These are phyloP conservation scores for Daedaleopsis sinensis DNA, from an alignment of 768 basidiomycete species.

Conservation along the genomic window DNA sequence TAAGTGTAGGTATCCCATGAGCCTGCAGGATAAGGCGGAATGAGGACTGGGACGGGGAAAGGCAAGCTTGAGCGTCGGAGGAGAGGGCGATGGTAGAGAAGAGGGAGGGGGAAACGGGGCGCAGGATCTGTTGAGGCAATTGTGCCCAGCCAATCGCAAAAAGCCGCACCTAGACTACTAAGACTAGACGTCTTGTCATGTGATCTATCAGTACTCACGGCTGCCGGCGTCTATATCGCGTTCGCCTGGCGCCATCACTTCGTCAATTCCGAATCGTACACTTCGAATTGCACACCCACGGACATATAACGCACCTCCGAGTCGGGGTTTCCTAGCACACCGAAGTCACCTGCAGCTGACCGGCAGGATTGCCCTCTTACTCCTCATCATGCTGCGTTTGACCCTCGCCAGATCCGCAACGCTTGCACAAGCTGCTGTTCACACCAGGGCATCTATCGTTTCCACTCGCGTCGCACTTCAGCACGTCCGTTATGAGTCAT, in stretches of 20 bases:
- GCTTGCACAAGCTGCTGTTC: background rate
- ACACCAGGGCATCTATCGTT: background rate
- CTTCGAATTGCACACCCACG: background rate
- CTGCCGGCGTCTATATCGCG: too few species aligned
- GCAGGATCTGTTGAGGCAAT: slow-evolving; percentile 40
- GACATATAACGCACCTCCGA: background rate
- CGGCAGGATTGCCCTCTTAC: background rate
- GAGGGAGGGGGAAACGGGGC: slow-evolving; percentile 5
- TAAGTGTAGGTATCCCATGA: background rate
- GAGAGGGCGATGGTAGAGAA: slow-evolving; percentile 14
- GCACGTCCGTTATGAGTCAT: slow-evolving; percentile 12
- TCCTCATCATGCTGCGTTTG: slow-evolving; percentile 22
- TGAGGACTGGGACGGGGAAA: background rate
- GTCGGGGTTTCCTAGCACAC: background rate
- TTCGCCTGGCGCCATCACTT: too few species aligned
- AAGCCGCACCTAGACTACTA: slow-evolving; percentile 25
- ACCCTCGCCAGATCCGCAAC: slow-evolving; percentile 13
- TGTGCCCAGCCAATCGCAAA: slow-evolving; percentile 42
- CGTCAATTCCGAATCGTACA: background rate
- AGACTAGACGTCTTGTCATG: slow-evolving; percentile 8
- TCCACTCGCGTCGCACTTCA: slow-evolving; percentile 8
- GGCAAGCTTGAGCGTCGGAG: slow-evolving; percentile 4
- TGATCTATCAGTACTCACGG: background rate
- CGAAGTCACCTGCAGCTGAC: background rate
- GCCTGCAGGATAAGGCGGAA: background rate